Evolutionary conservation across 371 early-diverging fungal species (phyloP).

Genomic region (Mucor piriformis): DNA sequence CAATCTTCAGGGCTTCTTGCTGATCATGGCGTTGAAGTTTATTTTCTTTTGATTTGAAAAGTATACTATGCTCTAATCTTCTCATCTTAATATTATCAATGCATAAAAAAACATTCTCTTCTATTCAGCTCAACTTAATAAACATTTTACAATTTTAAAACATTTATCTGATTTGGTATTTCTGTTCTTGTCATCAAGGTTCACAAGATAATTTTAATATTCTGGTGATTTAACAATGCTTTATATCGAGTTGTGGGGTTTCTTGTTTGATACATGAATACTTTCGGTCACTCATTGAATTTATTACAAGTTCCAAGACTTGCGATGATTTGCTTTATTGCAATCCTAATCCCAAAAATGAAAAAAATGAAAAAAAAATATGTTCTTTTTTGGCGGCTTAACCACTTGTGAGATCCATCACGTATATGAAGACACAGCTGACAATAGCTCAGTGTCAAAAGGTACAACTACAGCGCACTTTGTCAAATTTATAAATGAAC

Average conservation of each 20-base stretch:
- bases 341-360: constrained; percentile 25
- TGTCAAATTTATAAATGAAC: too few relatives aligned
- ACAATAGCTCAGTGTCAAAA: too few relatives aligned
- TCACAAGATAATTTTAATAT: background rate
- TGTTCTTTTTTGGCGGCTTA: too few relatives aligned
- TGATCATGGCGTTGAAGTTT: constrained; percentile 18
- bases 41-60: constrained; percentile 17
- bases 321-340: too few relatives aligned
- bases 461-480: too few relatives aligned
- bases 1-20: constrained; percentile 19
- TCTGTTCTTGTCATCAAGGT: constrained; percentile 1
- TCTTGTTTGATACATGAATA: constrained; percentile 16
- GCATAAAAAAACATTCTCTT: background rate
- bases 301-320: constrained; percentile 11
- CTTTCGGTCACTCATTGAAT: constrained; percentile 9
- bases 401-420: too few relatives aligned
- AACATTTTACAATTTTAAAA: background rate
- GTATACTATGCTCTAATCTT: constrained; percentile 13
- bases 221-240: background rate
- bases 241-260: constrained; percentile 5
- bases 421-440: too few relatives aligned
- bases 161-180: background rate
- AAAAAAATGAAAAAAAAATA: too few relatives aligned
- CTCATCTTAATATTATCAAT: background rate
- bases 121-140: constrained; percentile 1